Percentiles rank a stretch among this genome's conserved stretches.
These are phyloP conservation scores for Ilex aquifolium DNA, from an alignment of 257 asterid genomes.

Conservation along the genomic window DNA sequence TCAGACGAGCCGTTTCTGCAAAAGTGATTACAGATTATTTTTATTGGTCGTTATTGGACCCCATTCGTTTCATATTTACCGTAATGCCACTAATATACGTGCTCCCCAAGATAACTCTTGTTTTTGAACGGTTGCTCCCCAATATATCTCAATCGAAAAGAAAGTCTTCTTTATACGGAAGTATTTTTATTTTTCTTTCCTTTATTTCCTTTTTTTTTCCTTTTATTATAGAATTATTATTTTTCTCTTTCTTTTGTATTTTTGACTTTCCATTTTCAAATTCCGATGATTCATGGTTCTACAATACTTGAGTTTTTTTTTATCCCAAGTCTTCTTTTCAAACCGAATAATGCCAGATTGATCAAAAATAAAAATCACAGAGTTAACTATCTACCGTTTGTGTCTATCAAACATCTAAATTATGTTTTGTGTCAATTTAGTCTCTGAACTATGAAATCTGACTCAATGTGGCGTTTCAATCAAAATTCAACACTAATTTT, in stretches of 20 bases:
- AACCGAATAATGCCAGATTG: no score
- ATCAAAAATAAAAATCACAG: no score
- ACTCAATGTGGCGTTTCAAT: no score
- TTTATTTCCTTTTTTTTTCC: not conserved
- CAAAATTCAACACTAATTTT: no score
- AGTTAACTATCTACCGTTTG: no score
- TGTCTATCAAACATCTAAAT: no score
- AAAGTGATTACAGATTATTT: slow-evolving; percentile 34
- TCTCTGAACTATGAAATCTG: no score
- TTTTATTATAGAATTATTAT: not conserved
- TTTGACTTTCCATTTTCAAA: slow-evolving; percentile 9
- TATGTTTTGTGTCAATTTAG: no score
- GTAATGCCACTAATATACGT: slow-evolving; percentile 31
- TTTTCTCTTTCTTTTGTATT: not conserved
- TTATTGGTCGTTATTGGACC: slow-evolving; percentile 14
- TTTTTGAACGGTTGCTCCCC: not conserved
- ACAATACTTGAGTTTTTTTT: no score
- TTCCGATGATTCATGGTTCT: no score
- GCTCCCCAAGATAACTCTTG: slow-evolving; percentile 10
- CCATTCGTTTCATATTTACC: slow-evolving; percentile 7
- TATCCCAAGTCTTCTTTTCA: no score
- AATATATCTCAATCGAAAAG: not conserved
- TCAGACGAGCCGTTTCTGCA: slow-evolving; percentile 26
- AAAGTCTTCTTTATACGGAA: slow-evolving; percentile 1
- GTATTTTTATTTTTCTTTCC: not conserved